These are phyloP conservation scores for Usnea hakonensis DNA, from an alignment of 495 filamentous ascomycete species.

Conservation along the genomic window DNA sequence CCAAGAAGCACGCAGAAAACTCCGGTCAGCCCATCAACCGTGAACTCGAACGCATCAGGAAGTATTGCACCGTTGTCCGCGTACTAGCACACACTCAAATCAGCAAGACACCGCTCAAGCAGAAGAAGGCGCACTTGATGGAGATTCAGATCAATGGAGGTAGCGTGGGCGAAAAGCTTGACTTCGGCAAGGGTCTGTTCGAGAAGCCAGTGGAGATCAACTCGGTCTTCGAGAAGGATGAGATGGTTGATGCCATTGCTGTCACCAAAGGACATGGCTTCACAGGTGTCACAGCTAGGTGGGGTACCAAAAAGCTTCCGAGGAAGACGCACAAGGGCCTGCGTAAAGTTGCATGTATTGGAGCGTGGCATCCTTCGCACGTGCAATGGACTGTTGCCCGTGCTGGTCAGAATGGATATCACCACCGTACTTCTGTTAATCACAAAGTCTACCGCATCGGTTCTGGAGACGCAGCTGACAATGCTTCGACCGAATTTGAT, in stretches of 20 bases:
- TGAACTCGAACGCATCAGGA: slow-evolving; percentile 99
- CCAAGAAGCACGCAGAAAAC: slow-evolving; percentile 97
- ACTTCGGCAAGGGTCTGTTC: slow-evolving; percentile 88
- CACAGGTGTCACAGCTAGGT: slow-evolving; percentile 92
- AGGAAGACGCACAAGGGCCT: slow-evolving; percentile 99
- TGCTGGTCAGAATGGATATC: slow-evolving; percentile 99
- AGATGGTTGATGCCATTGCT: slow-evolving; percentile 99
- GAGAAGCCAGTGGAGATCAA: slow-evolving; percentile 94
- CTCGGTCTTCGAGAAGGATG: slow-evolving; percentile 97
- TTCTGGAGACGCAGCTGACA: slow-evolving; percentile 77
- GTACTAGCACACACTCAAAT: slow-evolving; percentile 99
- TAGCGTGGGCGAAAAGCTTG: slow-evolving; percentile 88
- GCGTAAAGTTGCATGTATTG: slow-evolving; percentile 99
- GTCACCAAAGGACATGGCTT: slow-evolving; percentile 99
- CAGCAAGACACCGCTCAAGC: slow-evolving; percentile 98
- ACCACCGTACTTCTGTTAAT: slow-evolving; percentile 99
- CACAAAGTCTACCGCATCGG: slow-evolving; percentile 99
- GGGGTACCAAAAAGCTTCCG: slow-evolving; percentile 99
- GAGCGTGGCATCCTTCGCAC: slow-evolving; percentile 99
- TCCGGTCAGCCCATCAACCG: slow-evolving; percentile 80
- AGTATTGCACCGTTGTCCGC: slow-evolving; percentile 99
- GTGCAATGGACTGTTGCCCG: slow-evolving; percentile 99
- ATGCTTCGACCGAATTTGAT: slow-evolving; percentile 92
- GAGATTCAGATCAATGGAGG: slow-evolving; percentile 99
- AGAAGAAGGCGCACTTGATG: slow-evolving; percentile 99